phyloP scores from a whole-genome alignment of 2,329 filamentous ascomycete species.

The Emmonsiellopsis sp. region DNA sequence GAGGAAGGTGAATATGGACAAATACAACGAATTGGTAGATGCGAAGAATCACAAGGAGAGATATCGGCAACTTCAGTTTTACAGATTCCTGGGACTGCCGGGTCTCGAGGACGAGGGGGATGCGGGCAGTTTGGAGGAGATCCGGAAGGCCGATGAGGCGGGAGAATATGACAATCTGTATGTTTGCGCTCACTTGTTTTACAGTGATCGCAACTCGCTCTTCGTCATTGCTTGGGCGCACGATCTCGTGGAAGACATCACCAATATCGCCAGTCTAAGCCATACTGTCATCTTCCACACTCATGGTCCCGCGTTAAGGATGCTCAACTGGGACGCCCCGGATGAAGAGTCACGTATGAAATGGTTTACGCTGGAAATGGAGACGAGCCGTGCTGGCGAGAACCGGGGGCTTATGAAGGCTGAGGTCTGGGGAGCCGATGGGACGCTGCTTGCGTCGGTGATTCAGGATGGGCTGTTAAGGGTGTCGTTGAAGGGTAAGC shows the following conservation, averaged over 20 bases:
- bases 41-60: slow-evolving; percentile 21
- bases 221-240: slow-evolving; percentile 44
- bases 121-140: slow-evolving; percentile 8
- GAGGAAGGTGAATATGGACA: slow-evolving; percentile 45
- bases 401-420: slow-evolving; percentile 42
- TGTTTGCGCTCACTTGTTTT: slow-evolving; percentile 49
- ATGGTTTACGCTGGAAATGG: slow-evolving; percentile 44
- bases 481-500: neutral
- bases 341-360: slow-evolving; percentile 19
- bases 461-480: slow-evolving; percentile 34
- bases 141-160: slow-evolving; percentile 17
- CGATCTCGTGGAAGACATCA: slow-evolving; percentile 31
- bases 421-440: slow-evolving; percentile 36
- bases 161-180: slow-evolving; percentile 44
- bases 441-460: slow-evolving; percentile 38
- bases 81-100: slow-evolving; percentile 36
- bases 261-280: slow-evolving; percentile 39
- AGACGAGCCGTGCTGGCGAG: slow-evolving; percentile 35
- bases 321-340: slow-evolving; percentile 28
- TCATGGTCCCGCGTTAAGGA: slow-evolving; percentile 29
- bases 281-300: slow-evolving; percentile 43
- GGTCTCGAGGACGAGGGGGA: slow-evolving; percentile 19
- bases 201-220: slow-evolving; percentile 48
- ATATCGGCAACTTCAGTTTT: slow-evolving; percentile 39
- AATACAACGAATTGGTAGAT: slow-evolving; percentile 33